Percentiles rank a stretch among this genome's conserved stretches.
phyloP scores from a whole-genome alignment of 2,329 filamentous ascomycete species.

The Verticillium zaregamsianum region DNA sequence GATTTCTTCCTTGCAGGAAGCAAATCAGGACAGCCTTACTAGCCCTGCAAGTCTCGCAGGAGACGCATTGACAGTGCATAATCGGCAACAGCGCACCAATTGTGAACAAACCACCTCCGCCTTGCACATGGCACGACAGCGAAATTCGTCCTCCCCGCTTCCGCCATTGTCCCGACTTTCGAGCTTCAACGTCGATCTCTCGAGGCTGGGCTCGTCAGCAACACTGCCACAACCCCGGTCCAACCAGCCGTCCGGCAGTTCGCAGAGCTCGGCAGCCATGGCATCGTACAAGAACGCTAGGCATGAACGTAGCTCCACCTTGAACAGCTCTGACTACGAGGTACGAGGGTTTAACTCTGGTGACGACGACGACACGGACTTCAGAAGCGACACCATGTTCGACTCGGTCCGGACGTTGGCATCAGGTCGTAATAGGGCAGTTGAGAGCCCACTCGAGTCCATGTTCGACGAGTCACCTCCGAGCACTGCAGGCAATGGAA shows the following conservation, averaged over 20 bases:
- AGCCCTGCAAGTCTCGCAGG: slow-evolving; percentile 4
- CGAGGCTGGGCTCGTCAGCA: slow-evolving; percentile 41
- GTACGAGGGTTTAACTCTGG: slow-evolving; percentile 59
- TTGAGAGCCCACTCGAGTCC: slow-evolving; percentile 69
- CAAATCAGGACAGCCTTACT: slow-evolving; percentile 19
- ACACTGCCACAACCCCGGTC: slow-evolving; percentile 30
- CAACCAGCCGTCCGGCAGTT: slow-evolving; percentile 38
- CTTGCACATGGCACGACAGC: slow-evolving; percentile 26
- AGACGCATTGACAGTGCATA: slow-evolving; percentile 11
- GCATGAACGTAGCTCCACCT: slow-evolving; percentile 56
- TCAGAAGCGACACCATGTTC: slow-evolving; percentile 72
- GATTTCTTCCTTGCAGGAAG: slow-evolving; percentile 25
- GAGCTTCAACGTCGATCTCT: slow-evolving; percentile 50
- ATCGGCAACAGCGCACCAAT: slow-evolving; percentile 12
- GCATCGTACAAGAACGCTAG: slow-evolving; percentile 34
- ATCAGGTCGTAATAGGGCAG: slow-evolving; percentile 61
- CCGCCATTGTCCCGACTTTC: slow-evolving; percentile 50
- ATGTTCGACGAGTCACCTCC: slow-evolving; percentile 79
- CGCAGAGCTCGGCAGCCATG: slow-evolving; percentile 36
- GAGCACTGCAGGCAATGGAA: slow-evolving; percentile 45
- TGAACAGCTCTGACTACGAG: slow-evolving; percentile 68
- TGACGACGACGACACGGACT: slow-evolving; percentile 75
- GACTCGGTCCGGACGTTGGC: slow-evolving; percentile 71
- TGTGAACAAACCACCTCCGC: slow-evolving; percentile 18
- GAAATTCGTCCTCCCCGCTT: slow-evolving; percentile 51